Conservation (phyloP, 768 basidiomycete genomes). For the Asterophora parasitica region DNA sequence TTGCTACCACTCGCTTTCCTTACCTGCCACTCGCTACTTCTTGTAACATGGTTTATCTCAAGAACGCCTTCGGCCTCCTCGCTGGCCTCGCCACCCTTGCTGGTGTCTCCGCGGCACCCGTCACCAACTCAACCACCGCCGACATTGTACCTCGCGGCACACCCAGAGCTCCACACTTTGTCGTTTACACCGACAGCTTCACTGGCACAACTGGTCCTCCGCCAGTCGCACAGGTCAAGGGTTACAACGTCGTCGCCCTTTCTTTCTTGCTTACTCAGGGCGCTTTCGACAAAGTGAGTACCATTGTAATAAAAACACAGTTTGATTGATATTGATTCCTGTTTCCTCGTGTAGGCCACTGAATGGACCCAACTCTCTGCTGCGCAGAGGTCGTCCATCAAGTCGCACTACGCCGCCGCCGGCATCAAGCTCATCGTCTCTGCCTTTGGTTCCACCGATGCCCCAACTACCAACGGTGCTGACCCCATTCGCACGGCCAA, state of each 20-base stretch:
- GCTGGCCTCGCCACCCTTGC: too few relatives aligned
- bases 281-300: constrained; percentile 28
- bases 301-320: neutral
- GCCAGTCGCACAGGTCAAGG: constrained; percentile 1
- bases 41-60: too few relatives aligned
- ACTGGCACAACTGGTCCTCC: neutral
- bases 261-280: constrained; percentile 41
- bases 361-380: constrained; percentile 39
- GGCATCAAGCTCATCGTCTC: constrained; percentile 60
- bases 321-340: constrained; percentile 17
- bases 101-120: too few relatives aligned
- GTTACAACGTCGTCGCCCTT: constrained; percentile 16
- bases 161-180: neutral
- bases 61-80: too few relatives aligned
- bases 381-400: constrained; percentile 33
- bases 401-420: constrained; percentile 45
- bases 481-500: constrained; percentile 44
- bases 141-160: too few relatives aligned
- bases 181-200: neutral
- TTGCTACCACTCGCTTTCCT: too few relatives aligned
- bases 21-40: too few relatives aligned
- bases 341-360: constrained; percentile 27
- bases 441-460: constrained; percentile 44
- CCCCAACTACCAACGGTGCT: constrained; percentile 40
- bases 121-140: too few relatives aligned